Evolutionary conservation across 1,284 basidiomycete genomes (phyloP), one percentile per base, ranked within the genome.

Genomic region (Uromyces viciae-fabae): DNA sequence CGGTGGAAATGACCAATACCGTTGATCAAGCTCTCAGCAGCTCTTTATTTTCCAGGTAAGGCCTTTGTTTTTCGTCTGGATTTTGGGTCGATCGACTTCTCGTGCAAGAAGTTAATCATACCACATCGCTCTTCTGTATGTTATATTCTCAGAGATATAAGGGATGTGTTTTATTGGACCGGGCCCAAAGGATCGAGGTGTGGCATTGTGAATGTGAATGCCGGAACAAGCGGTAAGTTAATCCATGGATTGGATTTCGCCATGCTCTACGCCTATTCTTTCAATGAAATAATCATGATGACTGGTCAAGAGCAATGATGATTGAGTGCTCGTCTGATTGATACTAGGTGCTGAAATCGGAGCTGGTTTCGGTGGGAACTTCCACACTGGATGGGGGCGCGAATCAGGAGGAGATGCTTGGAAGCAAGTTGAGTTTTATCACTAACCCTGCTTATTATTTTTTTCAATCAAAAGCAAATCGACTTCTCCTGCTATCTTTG

Each of bases 371-470:
- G 94, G 94, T 74, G 95, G 95, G 60, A 96, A 96, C 89, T 95
- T 95, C 90, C 91, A 81, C 52, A 88, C 87, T 1, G 88, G 88
- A 81, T 94, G 94, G 94, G 95, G 95, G n/a, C 90, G 95, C 79
- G 95, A 98, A 87, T 94, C 93, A 19, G 95, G 95, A 46, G 95
- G 95, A 66, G 95, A 98, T 86, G 93, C 95, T 33, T 98, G 95
- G 95, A 95, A 95, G 87, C 93, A 96, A 93, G 81, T 93, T 92
- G 92, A 82, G 75, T 64, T 7, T 46, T 8, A 54, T 43, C 22
- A 64, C 62, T 76, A 25, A 28, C 36, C 28, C 46, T 43, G 9
- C 22, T n/a, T 19, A 42, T 25, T n/a, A 42, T 72, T 64, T 54
- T 49, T 19, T 15, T 28, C 31, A 62, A 38, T 19, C 9, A 25